A percentile compares a stretch with the other conserved stretches of the same genome.
Conservation (phyloP, 2,329 filamentous ascomycete genomes). For the Cytospora chrysosperma region DNA sequence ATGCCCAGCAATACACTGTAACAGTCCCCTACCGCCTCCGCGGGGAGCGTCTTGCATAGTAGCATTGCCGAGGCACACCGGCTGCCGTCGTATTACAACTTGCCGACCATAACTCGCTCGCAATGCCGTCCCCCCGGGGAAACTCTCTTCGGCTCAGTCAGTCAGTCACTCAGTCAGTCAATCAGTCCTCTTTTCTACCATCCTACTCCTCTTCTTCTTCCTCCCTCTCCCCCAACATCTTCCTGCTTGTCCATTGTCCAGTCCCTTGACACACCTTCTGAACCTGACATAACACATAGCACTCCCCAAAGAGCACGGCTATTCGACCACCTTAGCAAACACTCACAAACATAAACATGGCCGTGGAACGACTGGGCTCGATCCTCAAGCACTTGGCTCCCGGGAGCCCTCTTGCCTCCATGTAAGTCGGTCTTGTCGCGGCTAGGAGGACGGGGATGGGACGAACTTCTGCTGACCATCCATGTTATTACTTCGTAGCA, state of each 20-base stretch:
- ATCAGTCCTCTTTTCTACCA: background rate
- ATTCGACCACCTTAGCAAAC: background rate
- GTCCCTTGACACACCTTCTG: background rate
- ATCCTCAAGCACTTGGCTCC: constrained; percentile 85
- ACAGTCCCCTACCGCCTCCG: background rate
- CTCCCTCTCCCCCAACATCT: background rate
- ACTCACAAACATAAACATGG: constrained; percentile 55
- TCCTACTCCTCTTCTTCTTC: background rate
- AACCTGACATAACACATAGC: background rate
- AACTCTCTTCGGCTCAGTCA: too few species aligned
- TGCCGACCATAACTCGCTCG: constrained; percentile 8
- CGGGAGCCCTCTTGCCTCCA: constrained; percentile 66
- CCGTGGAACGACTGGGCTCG: constrained; percentile 80
- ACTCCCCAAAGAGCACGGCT: background rate
- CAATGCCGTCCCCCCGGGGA: constrained; percentile 8
- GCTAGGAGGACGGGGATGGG: background rate
- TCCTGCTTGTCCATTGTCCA: too few species aligned
- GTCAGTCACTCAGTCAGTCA: too few species aligned
- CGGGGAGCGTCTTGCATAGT: background rate
- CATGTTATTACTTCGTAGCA: constrained; percentile 50
- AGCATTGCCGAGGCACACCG: constrained; percentile 15
- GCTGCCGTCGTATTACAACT: constrained; percentile 2
- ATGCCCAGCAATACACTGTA: background rate
- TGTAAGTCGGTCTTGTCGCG: constrained; percentile 57
- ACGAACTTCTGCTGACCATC: constrained; percentile 19